phyloP scores from a whole-genome alignment of 768 basidiomycete species.

The Mycena leptocephala region DNA sequence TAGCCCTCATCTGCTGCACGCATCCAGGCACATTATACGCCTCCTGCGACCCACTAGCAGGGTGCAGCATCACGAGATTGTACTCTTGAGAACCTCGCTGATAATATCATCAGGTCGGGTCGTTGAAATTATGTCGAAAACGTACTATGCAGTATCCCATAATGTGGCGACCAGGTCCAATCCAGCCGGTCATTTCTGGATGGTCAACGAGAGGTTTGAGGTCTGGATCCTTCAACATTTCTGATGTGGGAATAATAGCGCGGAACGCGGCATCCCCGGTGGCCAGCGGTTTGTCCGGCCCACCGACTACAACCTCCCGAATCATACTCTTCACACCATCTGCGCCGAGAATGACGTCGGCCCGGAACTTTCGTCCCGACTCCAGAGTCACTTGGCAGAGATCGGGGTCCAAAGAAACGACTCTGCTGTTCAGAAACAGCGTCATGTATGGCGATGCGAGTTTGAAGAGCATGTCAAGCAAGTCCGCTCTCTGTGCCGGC shows the following conservation, averaged over 20 bases:
- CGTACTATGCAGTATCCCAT: conserved; percentile 56
- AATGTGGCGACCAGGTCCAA: conserved; percentile 64
- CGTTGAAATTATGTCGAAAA: conserved; percentile 1
- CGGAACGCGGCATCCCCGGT: conserved; percentile 80
- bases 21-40: conserved; percentile 61
- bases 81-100: conserved; percentile 58
- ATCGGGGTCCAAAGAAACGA: conserved; percentile 45
- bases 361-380: conserved; percentile 58
- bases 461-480: conserved; percentile 57
- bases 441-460: conserved; percentile 56
- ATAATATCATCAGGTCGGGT: not conserved
- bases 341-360: conserved; percentile 65
- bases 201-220: conserved; percentile 66
- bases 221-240: conserved; percentile 67
- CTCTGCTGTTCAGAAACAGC: conserved; percentile 54
- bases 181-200: conserved; percentile 73
- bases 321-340: conserved; percentile 69
- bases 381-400: conserved; percentile 54
- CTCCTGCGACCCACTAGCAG: conserved; percentile 58
- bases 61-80: conserved; percentile 64
- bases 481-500: conserved; percentile 63
- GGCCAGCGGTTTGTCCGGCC: conserved; percentile 58
- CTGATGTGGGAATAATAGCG: conserved; percentile 64
- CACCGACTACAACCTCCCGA: conserved; percentile 65
- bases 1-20: conserved; percentile 62